Evolutionary conservation across 345 rosid genomes (phyloP), one percentile per base, ranked within the genome.

Genomic region (Sapria himalayana): DNA sequence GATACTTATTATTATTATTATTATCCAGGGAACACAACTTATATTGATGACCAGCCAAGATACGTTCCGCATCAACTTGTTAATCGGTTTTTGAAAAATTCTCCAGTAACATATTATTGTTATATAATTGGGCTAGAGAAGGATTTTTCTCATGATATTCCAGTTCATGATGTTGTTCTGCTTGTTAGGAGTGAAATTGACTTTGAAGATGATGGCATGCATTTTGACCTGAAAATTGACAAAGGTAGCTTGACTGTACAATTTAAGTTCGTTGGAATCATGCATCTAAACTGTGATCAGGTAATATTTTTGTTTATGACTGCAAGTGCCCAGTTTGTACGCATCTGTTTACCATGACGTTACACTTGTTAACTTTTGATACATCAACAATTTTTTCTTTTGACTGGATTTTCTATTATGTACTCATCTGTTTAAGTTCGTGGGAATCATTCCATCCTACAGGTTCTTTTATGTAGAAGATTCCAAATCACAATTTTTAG

Each of bases 51-150:
- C 29, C 89, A 76, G 22, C 93, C 91, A 4, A 25, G 57, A 17
- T 89, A 70, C 59, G 67, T 74, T 25, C 98, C 94, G 4, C 67
- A 72, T 36, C 85, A 82, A 48, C 60, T 89, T 38, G 77, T 65
- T 32, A 50, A 59, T 43, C 48, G 37, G 19, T 48, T 52, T 31
- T 46, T 54, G 9, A 10, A 33, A 9, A 27, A 38, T 23, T 25
- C 56, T 23, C 33, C 39, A 40, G 38, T 45, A 41, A 29, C 15
- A 27, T 82, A 78, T 43, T 52, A 62, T 38, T 66, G 77, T 55
- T 82, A 89, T 57, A 33, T 62, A 19, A 63, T 82, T 32, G 62
- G 65, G 46, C 46, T 82, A 60, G 55, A 56, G 25, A 68, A 60
- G 43, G 44, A 58, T 21, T 74, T 59, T 52, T 36, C 25, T 21